Conservation (phyloP, 306 rosid species). For the Begonia fuchsioides region DNA sequence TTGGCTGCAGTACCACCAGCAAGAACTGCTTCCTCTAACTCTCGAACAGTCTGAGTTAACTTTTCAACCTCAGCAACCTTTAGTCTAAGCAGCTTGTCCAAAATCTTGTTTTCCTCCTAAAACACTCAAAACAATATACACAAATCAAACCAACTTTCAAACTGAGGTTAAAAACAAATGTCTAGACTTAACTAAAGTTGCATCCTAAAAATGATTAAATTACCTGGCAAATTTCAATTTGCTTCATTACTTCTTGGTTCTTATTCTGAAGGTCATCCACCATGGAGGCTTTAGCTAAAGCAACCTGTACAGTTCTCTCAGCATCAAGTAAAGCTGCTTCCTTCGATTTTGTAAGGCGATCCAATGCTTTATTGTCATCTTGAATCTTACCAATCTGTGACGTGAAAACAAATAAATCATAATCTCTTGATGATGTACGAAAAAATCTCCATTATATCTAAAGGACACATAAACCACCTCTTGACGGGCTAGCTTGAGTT, state of each 20-base stretch:
- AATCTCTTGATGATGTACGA: too few species aligned
- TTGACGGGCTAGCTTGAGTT: neutral
- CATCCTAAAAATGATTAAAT: constrained; percentile 1
- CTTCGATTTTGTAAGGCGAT: constrained; percentile 95
- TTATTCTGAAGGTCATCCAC: constrained; percentile 54
- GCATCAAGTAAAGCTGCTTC: constrained; percentile 59
- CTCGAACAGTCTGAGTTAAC: constrained; percentile 95
- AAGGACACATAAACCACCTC: constrained; percentile 1
- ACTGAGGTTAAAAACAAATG: too few species aligned
- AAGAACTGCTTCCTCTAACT: constrained; percentile 99
- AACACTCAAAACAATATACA: too few species aligned
- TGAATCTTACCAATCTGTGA: too few species aligned
- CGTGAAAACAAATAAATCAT: too few species aligned
- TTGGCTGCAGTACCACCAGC: constrained; percentile 99
- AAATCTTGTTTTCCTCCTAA: constrained; percentile 95
- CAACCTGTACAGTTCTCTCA: constrained; percentile 1
- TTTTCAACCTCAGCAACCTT: constrained; percentile 99
- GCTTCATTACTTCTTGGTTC: constrained; percentile 93
- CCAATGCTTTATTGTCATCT: constrained; percentile 77
- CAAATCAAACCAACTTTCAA: too few species aligned
- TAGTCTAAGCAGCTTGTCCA: constrained; percentile 95
- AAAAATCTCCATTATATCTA: neutral
- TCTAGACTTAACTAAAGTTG: neutral
- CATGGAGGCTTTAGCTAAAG: too few species aligned
- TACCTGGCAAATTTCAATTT: constrained; percentile 99